Conservation (phyloP, 2,329 filamentous ascomycete genomes). For the Xylaria sp. region DNA sequence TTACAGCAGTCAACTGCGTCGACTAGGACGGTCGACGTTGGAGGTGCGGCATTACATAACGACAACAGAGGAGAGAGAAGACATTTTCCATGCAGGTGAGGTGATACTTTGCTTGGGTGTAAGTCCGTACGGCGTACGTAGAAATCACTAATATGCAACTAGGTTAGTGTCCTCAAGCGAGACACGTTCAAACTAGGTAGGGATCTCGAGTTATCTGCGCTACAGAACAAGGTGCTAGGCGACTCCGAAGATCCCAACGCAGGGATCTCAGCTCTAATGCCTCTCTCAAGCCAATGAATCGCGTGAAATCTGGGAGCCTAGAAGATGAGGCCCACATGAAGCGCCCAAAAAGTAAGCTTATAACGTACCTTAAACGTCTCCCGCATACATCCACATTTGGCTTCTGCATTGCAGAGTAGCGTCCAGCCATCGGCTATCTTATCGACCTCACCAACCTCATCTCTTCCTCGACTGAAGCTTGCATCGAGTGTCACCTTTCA, state of each 20-base stretch:
- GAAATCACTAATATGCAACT: background rate
- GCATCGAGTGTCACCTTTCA: constrained; percentile 21
- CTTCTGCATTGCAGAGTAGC: constrained; percentile 33
- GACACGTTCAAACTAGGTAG: constrained; percentile 24
- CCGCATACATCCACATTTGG: constrained; percentile 33
- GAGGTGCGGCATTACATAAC: constrained; percentile 27
- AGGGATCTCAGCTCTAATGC: constrained; percentile 27
- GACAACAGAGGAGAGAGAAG: background rate
- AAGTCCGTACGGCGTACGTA: too few species aligned
- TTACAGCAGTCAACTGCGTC: background rate
- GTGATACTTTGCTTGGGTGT: background rate
- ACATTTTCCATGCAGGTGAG: background rate
- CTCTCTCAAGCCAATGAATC: constrained; percentile 21
- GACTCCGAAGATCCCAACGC: constrained; percentile 34
- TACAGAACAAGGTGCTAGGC: constrained; percentile 27
- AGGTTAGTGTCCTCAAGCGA: constrained; percentile 23
- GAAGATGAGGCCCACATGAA: constrained; percentile 22
- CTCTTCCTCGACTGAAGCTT: constrained; percentile 17
- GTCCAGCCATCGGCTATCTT: constrained; percentile 38
- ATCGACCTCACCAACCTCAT: constrained; percentile 32
- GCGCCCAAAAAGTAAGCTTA: constrained; percentile 36
- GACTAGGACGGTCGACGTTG: background rate
- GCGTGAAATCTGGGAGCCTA: constrained; percentile 14
- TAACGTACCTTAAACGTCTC: constrained; percentile 33
- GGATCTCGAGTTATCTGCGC: constrained; percentile 31